Evolutionary conservation across 2,329 filamentous ascomycete genomes (phyloP).

Genomic region (Diplodia sapinea): DNA sequence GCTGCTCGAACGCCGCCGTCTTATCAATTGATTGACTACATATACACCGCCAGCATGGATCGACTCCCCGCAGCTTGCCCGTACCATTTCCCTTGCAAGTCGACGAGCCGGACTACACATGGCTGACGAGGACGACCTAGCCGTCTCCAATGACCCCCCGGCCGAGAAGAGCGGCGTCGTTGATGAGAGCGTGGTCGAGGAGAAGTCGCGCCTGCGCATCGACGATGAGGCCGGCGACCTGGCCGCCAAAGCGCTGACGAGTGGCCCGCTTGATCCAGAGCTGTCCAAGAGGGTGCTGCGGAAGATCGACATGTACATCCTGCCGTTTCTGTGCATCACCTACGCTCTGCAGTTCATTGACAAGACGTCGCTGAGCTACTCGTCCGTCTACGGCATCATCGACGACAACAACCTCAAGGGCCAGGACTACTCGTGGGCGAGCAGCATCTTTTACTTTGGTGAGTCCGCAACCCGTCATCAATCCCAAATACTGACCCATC

Average conservation of each 20-base stretch:
- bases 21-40: slow-evolving; percentile 4
- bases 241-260: slow-evolving; percentile 8
- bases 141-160: background rate
- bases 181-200: background rate
- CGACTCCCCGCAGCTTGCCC: background rate
- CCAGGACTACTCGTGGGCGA: slow-evolving; percentile 34
- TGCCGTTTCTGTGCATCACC: slow-evolving; percentile 63
- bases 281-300: slow-evolving; percentile 42
- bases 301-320: slow-evolving; percentile 58
- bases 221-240: slow-evolving; percentile 22
- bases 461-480: slow-evolving; percentile 61
- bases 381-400: slow-evolving; percentile 34
- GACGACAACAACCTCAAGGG: slow-evolving; percentile 33
- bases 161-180: slow-evolving; percentile 9
- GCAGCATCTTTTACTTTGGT: slow-evolving; percentile 33
- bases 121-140: slow-evolving; percentile 5
- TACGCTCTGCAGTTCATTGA: slow-evolving; percentile 70
- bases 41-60: slow-evolving; percentile 7
- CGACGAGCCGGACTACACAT: slow-evolving; percentile 1
- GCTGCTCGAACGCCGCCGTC: background rate
- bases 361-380: slow-evolving; percentile 61
- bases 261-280: slow-evolving; percentile 12
- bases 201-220: slow-evolving; percentile 20
- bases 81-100: no score
- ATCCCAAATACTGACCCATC: slow-evolving; percentile 36